Evolutionary conservation across 495 filamentous ascomycete genomes (phyloP).

Genomic region (Penicillium maclennaniae): DNA sequence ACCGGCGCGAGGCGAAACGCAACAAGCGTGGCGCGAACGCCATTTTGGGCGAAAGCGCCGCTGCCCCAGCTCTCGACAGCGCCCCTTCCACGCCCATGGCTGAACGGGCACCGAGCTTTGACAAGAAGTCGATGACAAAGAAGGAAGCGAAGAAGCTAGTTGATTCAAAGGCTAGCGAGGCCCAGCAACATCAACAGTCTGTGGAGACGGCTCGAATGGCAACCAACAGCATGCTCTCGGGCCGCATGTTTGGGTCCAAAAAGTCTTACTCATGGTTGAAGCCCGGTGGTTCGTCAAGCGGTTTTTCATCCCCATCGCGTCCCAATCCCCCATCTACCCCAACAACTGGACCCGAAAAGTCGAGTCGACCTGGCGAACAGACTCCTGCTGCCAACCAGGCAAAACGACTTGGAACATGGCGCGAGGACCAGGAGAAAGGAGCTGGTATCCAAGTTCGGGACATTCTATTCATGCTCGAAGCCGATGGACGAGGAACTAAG

Average conservation of each 20-base stretch:
- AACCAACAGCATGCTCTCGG: slow-evolving; percentile 43
- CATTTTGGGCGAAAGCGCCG: slow-evolving; percentile 36
- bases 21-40: slow-evolving; percentile 42
- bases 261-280: slow-evolving; percentile 48
- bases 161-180: slow-evolving; percentile 48
- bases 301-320: slow-evolving; percentile 40
- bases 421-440: slow-evolving; percentile 47
- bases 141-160: slow-evolving; percentile 50
- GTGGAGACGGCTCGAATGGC: slow-evolving; percentile 47
- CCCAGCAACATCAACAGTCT: slow-evolving; percentile 48
- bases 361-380: slow-evolving; percentile 26
- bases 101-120: slow-evolving; percentile 43
- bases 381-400: slow-evolving; percentile 18
- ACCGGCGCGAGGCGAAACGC: slow-evolving; percentile 49
- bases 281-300: slow-evolving; percentile 34
- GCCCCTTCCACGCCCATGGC: slow-evolving; percentile 41
- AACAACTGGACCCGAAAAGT: slow-evolving; percentile 30
- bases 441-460: slow-evolving; percentile 47
- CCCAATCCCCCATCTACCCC: slow-evolving; percentile 31
- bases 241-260: slow-evolving; percentile 42
- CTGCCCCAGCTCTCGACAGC: slow-evolving; percentile 5
- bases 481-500: slow-evolving; percentile 42
- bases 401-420: slow-evolving; percentile 43
- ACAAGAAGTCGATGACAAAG: slow-evolving; percentile 55
- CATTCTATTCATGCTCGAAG: slow-evolving; percentile 48